Conservation (phyloP, 1,139 yeast genomes). For the Nakaseomyces glabratus region DNA sequence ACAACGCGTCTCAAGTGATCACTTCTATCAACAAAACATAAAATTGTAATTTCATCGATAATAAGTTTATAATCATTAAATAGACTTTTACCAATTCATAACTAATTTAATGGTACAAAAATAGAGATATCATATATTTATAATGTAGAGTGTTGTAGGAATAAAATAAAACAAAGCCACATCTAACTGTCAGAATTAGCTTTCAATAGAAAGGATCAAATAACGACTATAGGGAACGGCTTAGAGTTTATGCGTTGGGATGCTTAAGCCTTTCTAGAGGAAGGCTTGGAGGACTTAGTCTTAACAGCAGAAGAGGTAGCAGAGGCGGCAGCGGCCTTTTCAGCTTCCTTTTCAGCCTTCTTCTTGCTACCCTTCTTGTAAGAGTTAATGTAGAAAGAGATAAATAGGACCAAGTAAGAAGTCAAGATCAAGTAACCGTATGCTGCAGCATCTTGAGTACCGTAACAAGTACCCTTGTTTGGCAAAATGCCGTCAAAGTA, state of each 20-base stretch:
- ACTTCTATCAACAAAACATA: too few relatives aligned
- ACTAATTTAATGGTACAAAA: not conserved
- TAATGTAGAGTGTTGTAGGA: not conserved
- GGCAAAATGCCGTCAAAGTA: slow-evolving; percentile 56
- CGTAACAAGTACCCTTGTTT: slow-evolving; percentile 79
- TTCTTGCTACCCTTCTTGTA: slow-evolving; percentile 47
- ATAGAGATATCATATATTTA: slow-evolving; percentile 4
- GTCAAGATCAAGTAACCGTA: slow-evolving; percentile 85
- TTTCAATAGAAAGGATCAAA: too few relatives aligned
- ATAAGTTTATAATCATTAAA: too few relatives aligned
- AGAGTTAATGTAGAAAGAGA: slow-evolving; percentile 84
- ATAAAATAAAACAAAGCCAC: not conserved
- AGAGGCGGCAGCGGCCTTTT: slow-evolving; percentile 21
- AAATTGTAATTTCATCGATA: too few relatives aligned
- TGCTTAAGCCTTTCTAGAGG: slow-evolving; percentile 37
- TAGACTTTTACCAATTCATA: too few relatives aligned
- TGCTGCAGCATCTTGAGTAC: slow-evolving; percentile 86
- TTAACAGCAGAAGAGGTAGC: slow-evolving; percentile 34
- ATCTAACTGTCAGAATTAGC: too few relatives aligned
- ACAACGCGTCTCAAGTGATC: too few relatives aligned
- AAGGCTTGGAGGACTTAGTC: slow-evolving; percentile 33
- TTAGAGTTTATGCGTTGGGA: too few relatives aligned
- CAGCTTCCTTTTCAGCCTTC: slow-evolving; percentile 38
- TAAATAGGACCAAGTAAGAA: slow-evolving; percentile 81
- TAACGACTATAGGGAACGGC: too few relatives aligned